Base-by-base conservation (phyloP, 1,139 yeast genomes). In the Martiniozyma asiatica region DNA sequence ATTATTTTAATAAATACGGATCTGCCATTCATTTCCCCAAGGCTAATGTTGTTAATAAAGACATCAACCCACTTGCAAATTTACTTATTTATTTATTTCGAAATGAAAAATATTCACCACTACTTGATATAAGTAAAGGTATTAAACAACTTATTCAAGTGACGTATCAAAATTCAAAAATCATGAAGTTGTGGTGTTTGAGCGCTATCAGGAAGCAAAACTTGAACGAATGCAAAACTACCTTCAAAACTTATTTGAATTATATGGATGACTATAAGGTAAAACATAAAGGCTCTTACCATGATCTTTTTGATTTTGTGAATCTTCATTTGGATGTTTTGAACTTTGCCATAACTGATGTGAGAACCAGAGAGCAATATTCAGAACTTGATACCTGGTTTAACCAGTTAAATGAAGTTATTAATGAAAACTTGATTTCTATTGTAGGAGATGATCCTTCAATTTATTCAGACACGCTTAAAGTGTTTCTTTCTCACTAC, bases 101-200 rank as follows among this genome's bases (percentile, higher is more conserved):
- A 24, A 52, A 49, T 51, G 44, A 43, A 13, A 29, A 26, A 14
- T 30, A 31, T 15, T 20, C 25, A 2, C 16, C 22, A 2, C 30
- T 29, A 18, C 30, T 35, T 14, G 44, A 29, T 8, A 25, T 36
- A 9, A 27, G 24, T 27, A 41, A 17, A 37, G 40, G 31, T 27
- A 37, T 64, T 7, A 55, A 54, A 21, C 43, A 46, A 14, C 63
- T 64, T 2, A 49, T 65, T n/a, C 42, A 53, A 10, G 53, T 56
- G 31, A 65, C 74, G 1, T 69, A 67, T 40, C 73, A 69, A 38
- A 68, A 71, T 19, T 55, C 61, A 6, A 42, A 48, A 8, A 47
- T 63, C 11, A 52, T 63, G 57, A 57, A 65, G 25, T 47, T 57
- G 21, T 51, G 58, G 44, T 39, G 53, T 51, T 2, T 50, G 44